Evolutionary conservation across 2,329 filamentous ascomycete genomes (phyloP), one percentile per base, ranked within the genome.

Genomic region (Arthroderma uncinatum): DNA sequence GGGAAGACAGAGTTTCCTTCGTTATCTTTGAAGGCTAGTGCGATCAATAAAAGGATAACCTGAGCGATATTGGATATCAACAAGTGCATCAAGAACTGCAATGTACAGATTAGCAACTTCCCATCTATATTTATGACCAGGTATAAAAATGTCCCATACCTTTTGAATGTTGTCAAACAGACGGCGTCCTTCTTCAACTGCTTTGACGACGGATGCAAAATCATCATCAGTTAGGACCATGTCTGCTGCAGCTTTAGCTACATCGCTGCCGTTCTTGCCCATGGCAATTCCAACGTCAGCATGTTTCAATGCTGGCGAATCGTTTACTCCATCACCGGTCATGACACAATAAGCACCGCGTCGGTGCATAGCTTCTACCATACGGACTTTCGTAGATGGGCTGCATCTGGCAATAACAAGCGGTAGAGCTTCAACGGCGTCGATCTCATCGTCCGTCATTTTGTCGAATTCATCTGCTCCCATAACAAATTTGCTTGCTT

Each of bases 281-380:
- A 90, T 90, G 58, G 86, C 86, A 60, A 89, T 91, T 62, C 85
- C 86, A n/a, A 91, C 86, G 64, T 91, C 86, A 9, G 86, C 84
- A 36, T 80, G 79, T 62, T 86, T 86, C 53, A 90, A 76, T 7
- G 85, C 87, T 0, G 86, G 86, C 7, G 84, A 85, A 66, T 90
- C 86, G 67, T 90, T 90, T 61, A 89, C 86, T 55, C 86, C 86
- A 63, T 90, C 86, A 60, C 86, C 86, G 34, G 86, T 89, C 86
- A 90, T 89, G 59, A 86, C 86, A 70, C 84, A 86, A 70, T 85
- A 89, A 16, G 79, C 79, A 12, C 80, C 78, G 47, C 86, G 81
- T 48, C 61, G 53, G 55, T 63, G 61, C 60, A 63, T 62, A 12
- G 61, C 61, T 25, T 87, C 85, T 53, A 91, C 88, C 86, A 91